Percentiles rank a stretch among this genome's conserved stretches.
phyloP scores from a whole-genome alignment of 345 rosid genomes.

The Lepidium africanum region DNA sequence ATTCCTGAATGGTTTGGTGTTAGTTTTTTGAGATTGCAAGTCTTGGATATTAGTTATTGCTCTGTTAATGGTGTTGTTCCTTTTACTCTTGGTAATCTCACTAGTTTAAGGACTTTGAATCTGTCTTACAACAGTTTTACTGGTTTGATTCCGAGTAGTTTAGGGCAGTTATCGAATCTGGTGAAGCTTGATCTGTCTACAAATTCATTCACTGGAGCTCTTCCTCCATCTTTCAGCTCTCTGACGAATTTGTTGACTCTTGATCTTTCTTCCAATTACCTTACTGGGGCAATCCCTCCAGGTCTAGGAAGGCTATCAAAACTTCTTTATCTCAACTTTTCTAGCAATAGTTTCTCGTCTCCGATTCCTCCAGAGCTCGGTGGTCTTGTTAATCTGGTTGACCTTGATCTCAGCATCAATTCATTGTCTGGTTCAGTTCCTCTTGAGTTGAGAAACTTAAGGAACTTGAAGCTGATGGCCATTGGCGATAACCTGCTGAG shows the following conservation, averaged over 20 bases:
- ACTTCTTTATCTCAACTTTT: constrained; percentile 65
- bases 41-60: constrained; percentile 86
- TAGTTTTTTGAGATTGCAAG: constrained; percentile 43
- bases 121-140: constrained; percentile 54
- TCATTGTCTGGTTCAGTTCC: constrained; percentile 67
- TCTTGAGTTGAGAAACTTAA: constrained; percentile 44
- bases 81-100: constrained; percentile 57
- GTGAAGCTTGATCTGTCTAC: constrained; percentile 57
- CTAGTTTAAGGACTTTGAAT: constrained; percentile 47
- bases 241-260: constrained; percentile 51
- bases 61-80: constrained; percentile 58
- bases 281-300: constrained; percentile 57
- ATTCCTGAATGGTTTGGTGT: constrained; percentile 80
- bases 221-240: constrained; percentile 58
- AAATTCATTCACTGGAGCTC: constrained; percentile 55
- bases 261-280: constrained; percentile 67
- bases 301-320: constrained; percentile 44
- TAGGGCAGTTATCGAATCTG: constrained; percentile 51
- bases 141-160: constrained; percentile 53
- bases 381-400: constrained; percentile 49
- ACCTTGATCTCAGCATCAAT: constrained; percentile 85
- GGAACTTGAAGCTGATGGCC: constrained; percentile 49
- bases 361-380: constrained; percentile 70
- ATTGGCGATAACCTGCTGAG: constrained; percentile 49
- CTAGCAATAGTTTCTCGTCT: constrained; percentile 60